These are phyloP conservation scores for Cladosporium colombiae DNA, from an alignment of 2,329 filamentous ascomycete genomes.

Conservation along the genomic window DNA sequence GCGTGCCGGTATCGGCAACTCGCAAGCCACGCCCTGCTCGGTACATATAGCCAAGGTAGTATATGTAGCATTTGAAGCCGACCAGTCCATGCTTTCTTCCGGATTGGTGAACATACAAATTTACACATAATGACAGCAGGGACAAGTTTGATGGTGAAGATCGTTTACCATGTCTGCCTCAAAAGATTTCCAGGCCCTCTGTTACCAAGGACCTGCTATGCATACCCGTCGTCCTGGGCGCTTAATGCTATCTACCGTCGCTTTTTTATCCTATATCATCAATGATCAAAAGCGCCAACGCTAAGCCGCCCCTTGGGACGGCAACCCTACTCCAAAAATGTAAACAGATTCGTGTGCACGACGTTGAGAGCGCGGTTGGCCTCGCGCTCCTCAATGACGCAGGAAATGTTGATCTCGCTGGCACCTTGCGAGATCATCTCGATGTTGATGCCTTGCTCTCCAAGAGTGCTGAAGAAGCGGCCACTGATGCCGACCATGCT, in stretches of 20 bases:
- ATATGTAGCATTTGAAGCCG: neutral
- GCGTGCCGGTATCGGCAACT: neutral
- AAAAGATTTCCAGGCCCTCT: neutral
- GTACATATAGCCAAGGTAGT: neutral
- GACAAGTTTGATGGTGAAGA: neutral
- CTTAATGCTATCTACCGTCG: neutral
- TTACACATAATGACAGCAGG: neutral
- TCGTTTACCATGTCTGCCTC: conserved; percentile 5
- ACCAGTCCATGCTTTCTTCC: neutral
- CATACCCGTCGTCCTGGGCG: neutral
- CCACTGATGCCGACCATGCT: conserved; percentile 93
- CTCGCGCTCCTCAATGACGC: conserved; percentile 89
- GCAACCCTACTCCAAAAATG: conserved; percentile 72
- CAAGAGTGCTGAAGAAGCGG: conserved; percentile 90
- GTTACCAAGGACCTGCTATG: conserved; percentile 3
- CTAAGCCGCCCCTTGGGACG: conserved; percentile 17
- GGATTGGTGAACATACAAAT: neutral
- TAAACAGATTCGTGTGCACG: conserved; percentile 94
- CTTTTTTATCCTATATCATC: conserved; percentile 1
- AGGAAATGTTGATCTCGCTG: conserved; percentile 98
- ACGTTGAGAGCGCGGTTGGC: conserved; percentile 94
- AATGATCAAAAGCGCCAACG: conserved; percentile 16
- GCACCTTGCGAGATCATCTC: conserved; percentile 99
- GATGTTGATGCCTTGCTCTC: conserved; percentile 92
- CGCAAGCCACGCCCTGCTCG: neutral